Base-by-base conservation (phyloP, 371 early-diverging fungal species). In the Rhizopus arrhizus region DNA sequence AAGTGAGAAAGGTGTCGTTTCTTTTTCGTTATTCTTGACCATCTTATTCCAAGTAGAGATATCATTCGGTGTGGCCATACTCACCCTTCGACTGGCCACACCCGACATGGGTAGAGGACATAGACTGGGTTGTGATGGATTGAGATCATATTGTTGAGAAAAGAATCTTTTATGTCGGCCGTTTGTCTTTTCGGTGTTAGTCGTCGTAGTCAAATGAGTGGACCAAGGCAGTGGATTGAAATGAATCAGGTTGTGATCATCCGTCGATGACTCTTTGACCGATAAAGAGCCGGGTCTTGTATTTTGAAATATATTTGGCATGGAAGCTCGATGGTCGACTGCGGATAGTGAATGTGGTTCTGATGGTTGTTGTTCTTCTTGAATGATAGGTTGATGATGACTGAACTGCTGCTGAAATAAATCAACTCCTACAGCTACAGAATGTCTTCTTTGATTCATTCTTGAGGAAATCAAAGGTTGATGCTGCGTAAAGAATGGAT, bases 301-400 rank as follows among this genome's bases (percentile, higher is more conserved):
- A 36, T 55, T 35, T 15, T 46, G 55, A 47, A 61, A 69, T 13
- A 69, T 64, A 49, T 69, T 64, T 7, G 69, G 69, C 58, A 69
- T 49, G 3, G 69, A 69, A 10, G 61, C 64, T 33, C 69, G 50
- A 16, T 69, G 69, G 5, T 28, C 15, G 43, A 62, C 35, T 53
- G 33, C 54, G 42, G 22, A 48, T 15, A 35, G 36, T 42, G 47
- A n/a, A 38, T 7, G 42, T 15, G 10, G 51, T 22, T 22, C 22
- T 22, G 22, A 22, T 22, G 22, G 22, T 22, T 22, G 43, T 10
- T 50, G 58, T 34, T 40, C 47, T 54, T 36, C 38, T 22, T 15
- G 12, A 12, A 29, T 59, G 29, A 16, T 34, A 15, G 45, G 47
- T 22, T 28, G 40, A 10, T 32, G n/a, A 16, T 34, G 41, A 48